Conservation (phyloP, 331 rosid genomes). For the Rosa hybrid region DNA sequence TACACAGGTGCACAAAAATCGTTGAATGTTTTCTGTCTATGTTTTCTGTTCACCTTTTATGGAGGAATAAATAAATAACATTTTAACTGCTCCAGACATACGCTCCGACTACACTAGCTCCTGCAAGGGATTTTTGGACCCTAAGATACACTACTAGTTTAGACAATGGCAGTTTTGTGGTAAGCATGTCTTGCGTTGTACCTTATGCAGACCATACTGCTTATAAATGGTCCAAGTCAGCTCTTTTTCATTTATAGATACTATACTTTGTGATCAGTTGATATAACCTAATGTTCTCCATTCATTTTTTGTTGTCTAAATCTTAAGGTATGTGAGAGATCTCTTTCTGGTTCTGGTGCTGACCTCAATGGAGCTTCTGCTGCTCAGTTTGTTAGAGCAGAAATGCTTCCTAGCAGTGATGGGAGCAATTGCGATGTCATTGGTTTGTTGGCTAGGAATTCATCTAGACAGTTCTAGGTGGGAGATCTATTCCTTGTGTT, state of each 20-base stretch:
- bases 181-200: constrained; percentile 32
- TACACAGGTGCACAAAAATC: constrained; percentile 60
- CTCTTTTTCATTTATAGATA: neutral
- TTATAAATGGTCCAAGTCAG: neutral
- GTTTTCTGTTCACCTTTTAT: neutral
- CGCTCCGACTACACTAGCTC: constrained; percentile 94
- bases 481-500: too few relatives aligned
- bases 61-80: constrained; percentile 8
- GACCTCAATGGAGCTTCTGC: constrained; percentile 79
- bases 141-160: constrained; percentile 81
- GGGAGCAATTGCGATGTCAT: too few relatives aligned
- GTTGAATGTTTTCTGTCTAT: neutral
- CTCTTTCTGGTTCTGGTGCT: constrained; percentile 90
- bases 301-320: constrained; percentile 11
- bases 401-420: constrained; percentile 65
- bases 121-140: constrained; percentile 99
- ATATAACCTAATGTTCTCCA: constrained; percentile 7
- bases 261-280: neutral
- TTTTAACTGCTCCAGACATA: constrained; percentile 51
- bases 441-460: too few relatives aligned
- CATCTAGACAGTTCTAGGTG: too few relatives aligned
- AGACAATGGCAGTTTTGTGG: constrained; percentile 96
- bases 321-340: constrained; percentile 88
- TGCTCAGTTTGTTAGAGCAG: constrained; percentile 89
- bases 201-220: neutral